These are phyloP conservation scores for Rhodosporidiobolus sp. DNA, from an alignment of 768 basidiomycete species.

Conservation along the genomic window DNA sequence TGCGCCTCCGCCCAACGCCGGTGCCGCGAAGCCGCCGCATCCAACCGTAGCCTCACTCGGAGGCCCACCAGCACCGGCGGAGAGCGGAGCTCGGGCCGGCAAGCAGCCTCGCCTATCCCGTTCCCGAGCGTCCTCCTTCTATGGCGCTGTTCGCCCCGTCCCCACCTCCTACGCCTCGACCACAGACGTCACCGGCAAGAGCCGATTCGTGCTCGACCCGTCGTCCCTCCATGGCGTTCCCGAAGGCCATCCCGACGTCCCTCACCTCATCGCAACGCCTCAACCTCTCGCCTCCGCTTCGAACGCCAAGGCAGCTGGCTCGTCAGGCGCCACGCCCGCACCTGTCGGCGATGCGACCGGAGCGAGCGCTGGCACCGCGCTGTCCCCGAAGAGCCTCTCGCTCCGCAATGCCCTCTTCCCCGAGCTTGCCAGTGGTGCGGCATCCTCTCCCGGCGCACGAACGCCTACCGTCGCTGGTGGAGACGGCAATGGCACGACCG, in stretches of 20 bases:
- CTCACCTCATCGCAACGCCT: conserved; percentile 42
- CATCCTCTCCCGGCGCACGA: not conserved
- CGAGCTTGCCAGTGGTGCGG: conserved; percentile 14
- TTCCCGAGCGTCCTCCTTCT: conserved; percentile 20
- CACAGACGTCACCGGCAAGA: not conserved
- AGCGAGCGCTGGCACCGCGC: not conserved
- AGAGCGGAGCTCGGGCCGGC: conserved; percentile 6
- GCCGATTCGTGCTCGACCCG: conserved; percentile 33
- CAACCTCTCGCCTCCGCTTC: conserved; percentile 3
- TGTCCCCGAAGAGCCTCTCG: conserved; percentile 29
- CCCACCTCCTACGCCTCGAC: not conserved
- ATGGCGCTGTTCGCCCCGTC: conserved; percentile 15
- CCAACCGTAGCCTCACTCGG: not conserved
- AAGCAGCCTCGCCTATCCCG: conserved; percentile 32
- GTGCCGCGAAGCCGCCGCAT: not conserved
- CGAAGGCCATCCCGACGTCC: conserved; percentile 38
- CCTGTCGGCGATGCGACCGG: not conserved
- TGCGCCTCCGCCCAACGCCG: not conserved
- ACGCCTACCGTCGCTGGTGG: not conserved
- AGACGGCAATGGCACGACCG: conserved; percentile 30
- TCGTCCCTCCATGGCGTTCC: conserved; percentile 29
- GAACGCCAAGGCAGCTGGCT: not conserved
- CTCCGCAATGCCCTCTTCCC: conserved; percentile 39
- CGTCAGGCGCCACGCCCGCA: not conserved
- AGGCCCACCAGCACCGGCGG: not conserved